These are phyloP conservation scores for Streptanthus diversifolius DNA, from an alignment of 345 rosid genomes.

Conservation along the genomic window DNA sequence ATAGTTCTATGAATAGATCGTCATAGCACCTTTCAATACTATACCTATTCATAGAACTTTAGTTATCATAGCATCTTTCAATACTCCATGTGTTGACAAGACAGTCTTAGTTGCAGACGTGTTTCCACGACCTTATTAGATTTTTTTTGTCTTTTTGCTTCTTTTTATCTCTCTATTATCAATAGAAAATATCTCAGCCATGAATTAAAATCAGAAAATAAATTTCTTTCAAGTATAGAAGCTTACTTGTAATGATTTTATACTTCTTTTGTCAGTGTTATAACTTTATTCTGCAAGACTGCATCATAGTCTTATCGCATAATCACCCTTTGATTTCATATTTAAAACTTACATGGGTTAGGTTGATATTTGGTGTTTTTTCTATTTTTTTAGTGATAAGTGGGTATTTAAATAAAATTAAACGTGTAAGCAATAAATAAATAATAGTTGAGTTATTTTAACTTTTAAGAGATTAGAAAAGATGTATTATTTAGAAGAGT, in stretches of 20 bases:
- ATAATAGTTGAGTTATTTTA: background rate
- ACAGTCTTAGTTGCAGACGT: background rate
- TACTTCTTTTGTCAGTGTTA: background rate
- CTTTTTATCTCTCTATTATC: background rate
- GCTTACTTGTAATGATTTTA: background rate
- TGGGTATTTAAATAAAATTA: background rate
- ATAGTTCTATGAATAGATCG: too few species aligned
- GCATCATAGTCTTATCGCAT: background rate
- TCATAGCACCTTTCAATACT: too few species aligned
- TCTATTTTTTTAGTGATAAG: background rate
- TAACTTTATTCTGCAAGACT: background rate
- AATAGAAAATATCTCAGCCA: background rate
- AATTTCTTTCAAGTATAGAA: background rate
- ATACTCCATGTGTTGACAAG: too few species aligned
- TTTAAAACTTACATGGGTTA: constrained; percentile 10
- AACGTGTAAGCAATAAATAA: background rate
- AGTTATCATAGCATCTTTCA: too few species aligned
- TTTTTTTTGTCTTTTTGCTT: background rate
- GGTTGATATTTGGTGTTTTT: background rate
- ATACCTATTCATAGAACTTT: too few species aligned
- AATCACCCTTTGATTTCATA: background rate
- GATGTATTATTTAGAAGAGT: background rate
- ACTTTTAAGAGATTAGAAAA: constrained; percentile 7
- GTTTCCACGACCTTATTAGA: constrained; percentile 8
- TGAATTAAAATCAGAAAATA: background rate